Evolutionary conservation across 257 asterid genomes (phyloP).

Genomic region (Linderniella brevidens): DNA sequence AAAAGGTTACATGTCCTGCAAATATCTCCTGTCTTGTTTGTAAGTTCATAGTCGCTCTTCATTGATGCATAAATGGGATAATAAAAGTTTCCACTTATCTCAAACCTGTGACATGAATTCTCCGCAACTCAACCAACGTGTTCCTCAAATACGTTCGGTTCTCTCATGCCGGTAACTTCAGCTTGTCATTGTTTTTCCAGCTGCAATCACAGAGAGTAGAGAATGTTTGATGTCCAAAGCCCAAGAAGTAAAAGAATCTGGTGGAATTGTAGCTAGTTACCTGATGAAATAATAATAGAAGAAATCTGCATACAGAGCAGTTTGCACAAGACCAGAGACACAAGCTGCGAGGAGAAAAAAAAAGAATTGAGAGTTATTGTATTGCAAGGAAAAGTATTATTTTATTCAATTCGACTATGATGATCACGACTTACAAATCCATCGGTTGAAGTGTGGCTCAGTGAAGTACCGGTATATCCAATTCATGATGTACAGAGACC

Average conservation of each 20-base stretch:
- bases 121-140: too few relatives aligned
- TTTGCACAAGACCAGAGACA: conserved; percentile 69
- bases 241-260: not conserved
- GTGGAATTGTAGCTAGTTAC: conserved; percentile 15
- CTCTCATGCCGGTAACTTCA: not conserved
- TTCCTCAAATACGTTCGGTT: not conserved
- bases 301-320: conserved; percentile 23
- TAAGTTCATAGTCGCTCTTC: too few relatives aligned
- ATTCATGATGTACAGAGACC: conserved; percentile 73
- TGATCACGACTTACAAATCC: conserved; percentile 56
- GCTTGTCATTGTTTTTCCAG: not conserved
- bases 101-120: too few relatives aligned
- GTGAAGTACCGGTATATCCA: conserved; percentile 94
- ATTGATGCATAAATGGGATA: too few relatives aligned
- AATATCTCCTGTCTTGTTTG: too few relatives aligned
- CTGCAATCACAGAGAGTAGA: not conserved
- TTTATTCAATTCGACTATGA: conserved; percentile 2
- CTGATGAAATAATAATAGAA: conserved; percentile 74
- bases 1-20: too few relatives aligned
- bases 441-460: conserved; percentile 50
- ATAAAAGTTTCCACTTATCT: too few relatives aligned
- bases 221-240: not conserved
- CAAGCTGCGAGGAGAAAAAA: conserved; percentile 31
- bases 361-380: not conserved
- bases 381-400: too few relatives aligned